phyloP scores from a whole-genome alignment of 176 grass and related monocot genomes.

The Ampelocalamus luodianensis region DNA sequence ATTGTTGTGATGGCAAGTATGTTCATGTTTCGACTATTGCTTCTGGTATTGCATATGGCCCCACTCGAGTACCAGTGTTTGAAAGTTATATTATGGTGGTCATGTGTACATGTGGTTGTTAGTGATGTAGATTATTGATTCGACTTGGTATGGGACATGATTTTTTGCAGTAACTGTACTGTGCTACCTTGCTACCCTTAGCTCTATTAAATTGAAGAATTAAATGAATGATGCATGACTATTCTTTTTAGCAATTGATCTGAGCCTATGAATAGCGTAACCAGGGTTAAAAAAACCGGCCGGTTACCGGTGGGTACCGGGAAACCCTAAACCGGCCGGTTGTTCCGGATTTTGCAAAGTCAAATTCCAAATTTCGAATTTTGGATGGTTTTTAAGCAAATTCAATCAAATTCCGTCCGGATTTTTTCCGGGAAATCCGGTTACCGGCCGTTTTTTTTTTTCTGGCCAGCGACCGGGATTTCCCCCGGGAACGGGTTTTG shows the following conservation, averaged over 20 bases:
- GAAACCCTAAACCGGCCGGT: no score
- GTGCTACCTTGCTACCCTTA: not conserved
- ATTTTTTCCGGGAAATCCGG: no score
- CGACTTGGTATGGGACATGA: not conserved
- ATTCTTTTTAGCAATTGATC: not conserved
- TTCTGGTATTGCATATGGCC: constrained; percentile 6
- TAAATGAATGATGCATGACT: not conserved
- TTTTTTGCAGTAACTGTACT: not conserved
- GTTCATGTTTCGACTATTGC: not conserved
- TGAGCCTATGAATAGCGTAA: not conserved
- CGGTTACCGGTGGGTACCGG: no score
- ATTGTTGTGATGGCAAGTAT: constrained; percentile 1
- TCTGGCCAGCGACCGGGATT: no score
- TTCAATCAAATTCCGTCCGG: no score
- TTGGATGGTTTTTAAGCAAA: no score
- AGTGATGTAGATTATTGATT: constrained; percentile 14
- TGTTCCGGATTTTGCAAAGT: no score
- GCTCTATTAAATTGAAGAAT: not conserved
- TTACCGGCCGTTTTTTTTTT: no score
- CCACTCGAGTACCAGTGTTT: not conserved
- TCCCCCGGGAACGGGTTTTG: no score
- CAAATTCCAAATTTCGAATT: no score
- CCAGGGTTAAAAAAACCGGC: no score
- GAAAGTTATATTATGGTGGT: not conserved
- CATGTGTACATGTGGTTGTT: constrained; percentile 9